Evolutionary conservation across 192 early-diverging fungal species (phyloP).

Genomic region (Coemansia erecta): DNA sequence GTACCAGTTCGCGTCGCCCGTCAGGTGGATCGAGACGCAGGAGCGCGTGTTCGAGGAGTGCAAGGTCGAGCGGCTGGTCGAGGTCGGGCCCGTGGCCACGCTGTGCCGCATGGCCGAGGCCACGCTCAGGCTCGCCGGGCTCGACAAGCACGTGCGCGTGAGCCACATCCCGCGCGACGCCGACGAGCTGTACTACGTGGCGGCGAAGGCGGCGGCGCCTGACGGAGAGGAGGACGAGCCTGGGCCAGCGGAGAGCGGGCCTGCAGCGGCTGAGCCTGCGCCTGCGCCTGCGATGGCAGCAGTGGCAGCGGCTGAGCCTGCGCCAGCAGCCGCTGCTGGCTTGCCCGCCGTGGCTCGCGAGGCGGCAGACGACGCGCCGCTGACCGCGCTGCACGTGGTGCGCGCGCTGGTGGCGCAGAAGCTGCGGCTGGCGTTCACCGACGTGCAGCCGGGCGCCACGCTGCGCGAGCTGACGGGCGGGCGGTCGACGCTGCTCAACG

Average conservation of each 20-base stretch:
- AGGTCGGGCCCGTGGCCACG: constrained; percentile 86
- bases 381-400: constrained; percentile 78
- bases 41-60: constrained; percentile 78
- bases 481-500: constrained; percentile 95
- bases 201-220: not conserved
- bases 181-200: constrained; percentile 17
- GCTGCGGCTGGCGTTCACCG: constrained; percentile 75
- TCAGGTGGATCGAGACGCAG: constrained; percentile 96
- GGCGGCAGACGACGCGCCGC: constrained; percentile 69
- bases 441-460: constrained; percentile 61
- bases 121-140: constrained; percentile 67
- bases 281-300: no score
- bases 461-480: constrained; percentile 87
- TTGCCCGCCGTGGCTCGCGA: no score
- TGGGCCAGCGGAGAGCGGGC: no score
- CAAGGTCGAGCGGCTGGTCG: constrained; percentile 79
- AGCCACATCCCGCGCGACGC: constrained; percentile 27
- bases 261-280: no score
- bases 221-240: no score
- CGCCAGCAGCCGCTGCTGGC: constrained; percentile 52
- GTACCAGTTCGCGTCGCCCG: constrained; percentile 95
- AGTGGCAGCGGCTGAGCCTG: constrained; percentile 41
- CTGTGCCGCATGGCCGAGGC: constrained; percentile 91
- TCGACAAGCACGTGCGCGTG: constrained; percentile 19
- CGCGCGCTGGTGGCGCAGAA: constrained; percentile 86